Conservation (phyloP, 2,329 filamentous ascomycete genomes). For the Alternaria alternata region DNA sequence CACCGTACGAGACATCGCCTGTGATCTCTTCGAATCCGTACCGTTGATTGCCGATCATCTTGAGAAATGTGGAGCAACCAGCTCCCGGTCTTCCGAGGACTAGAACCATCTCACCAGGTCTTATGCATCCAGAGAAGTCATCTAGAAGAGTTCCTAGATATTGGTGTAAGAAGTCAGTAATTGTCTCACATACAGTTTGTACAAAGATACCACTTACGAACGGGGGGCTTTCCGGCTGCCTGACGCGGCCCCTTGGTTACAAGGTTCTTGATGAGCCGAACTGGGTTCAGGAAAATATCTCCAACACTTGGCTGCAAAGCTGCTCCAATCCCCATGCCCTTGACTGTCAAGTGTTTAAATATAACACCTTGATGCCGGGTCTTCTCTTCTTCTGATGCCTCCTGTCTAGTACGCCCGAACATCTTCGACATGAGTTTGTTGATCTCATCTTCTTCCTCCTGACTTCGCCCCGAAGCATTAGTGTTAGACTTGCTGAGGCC, state of each 20-base stretch:
- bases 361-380: slow-evolving; percentile 73
- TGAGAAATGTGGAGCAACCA: slow-evolving; percentile 76
- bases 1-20: slow-evolving; percentile 65
- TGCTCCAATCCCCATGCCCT: slow-evolving; percentile 67
- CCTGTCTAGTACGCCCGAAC: slow-evolving; percentile 71
- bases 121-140: slow-evolving; percentile 72
- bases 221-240: slow-evolving; percentile 60
- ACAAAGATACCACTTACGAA: slow-evolving; percentile 49
- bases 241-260: slow-evolving; percentile 53
- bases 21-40: slow-evolving; percentile 65
- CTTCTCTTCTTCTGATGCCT: slow-evolving; percentile 73
- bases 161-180: too few species aligned
- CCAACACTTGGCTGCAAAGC: slow-evolving; percentile 68
- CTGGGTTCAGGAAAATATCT: slow-evolving; percentile 69
- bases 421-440: slow-evolving; percentile 72
- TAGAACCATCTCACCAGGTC: slow-evolving; percentile 75
- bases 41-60: slow-evolving; percentile 71
- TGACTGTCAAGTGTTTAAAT: slow-evolving; percentile 70
- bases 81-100: slow-evolving; percentile 71
- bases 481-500: slow-evolving; percentile 37
- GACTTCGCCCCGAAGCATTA: slow-evolving; percentile 28
- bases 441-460: slow-evolving; percentile 61
- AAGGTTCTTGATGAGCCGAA: slow-evolving; percentile 62
- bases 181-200: too few species aligned
- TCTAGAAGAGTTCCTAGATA: slow-evolving; percentile 64